phyloP scores from a whole-genome alignment of 2,329 filamentous ascomycete species.

The Biscogniauxia marginata region DNA sequence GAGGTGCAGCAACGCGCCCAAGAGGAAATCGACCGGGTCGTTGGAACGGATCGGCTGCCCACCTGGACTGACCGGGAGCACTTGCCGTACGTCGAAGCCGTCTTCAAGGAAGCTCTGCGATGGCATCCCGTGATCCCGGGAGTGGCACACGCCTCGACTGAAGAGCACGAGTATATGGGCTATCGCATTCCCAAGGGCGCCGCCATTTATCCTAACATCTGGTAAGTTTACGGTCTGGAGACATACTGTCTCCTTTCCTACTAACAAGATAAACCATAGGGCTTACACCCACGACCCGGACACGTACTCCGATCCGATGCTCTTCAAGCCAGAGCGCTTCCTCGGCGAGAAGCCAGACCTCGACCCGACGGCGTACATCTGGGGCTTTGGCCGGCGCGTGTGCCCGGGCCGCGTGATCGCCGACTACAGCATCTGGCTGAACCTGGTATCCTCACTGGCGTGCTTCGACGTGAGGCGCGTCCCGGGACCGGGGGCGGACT shows the following conservation, averaged over 20 bases:
- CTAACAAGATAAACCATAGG: too few relatives aligned
- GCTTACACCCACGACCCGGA: not conserved
- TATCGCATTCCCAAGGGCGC: conserved; percentile 17
- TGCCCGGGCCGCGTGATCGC: not conserved
- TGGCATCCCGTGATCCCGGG: conserved; percentile 30
- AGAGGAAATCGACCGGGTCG: conserved; percentile 29
- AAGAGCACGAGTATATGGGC: conserved; percentile 16
- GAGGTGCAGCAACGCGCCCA: conserved; percentile 41
- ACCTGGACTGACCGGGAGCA: conserved; percentile 20
- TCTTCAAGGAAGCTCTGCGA: conserved; percentile 24
- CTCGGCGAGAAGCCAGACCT: not conserved
- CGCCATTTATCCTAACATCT: conserved; percentile 1
- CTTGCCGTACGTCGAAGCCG: conserved; percentile 28
- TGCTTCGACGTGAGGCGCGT: too few relatives aligned
- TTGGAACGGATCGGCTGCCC: conserved; percentile 30
- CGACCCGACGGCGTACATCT: not conserved
- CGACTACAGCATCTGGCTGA: too few relatives aligned
- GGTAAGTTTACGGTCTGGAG: too few relatives aligned
- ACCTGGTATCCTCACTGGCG: too few relatives aligned
- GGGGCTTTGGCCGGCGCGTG: not conserved
- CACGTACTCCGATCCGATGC: not conserved
- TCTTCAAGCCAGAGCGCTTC: not conserved
- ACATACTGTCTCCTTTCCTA: too few relatives aligned
- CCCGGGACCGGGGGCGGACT: too few relatives aligned
- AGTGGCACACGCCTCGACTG: conserved; percentile 33